Evolutionary conservation across 805 yeast genomes (phyloP).

Genomic region (Dipodascus albidus): DNA sequence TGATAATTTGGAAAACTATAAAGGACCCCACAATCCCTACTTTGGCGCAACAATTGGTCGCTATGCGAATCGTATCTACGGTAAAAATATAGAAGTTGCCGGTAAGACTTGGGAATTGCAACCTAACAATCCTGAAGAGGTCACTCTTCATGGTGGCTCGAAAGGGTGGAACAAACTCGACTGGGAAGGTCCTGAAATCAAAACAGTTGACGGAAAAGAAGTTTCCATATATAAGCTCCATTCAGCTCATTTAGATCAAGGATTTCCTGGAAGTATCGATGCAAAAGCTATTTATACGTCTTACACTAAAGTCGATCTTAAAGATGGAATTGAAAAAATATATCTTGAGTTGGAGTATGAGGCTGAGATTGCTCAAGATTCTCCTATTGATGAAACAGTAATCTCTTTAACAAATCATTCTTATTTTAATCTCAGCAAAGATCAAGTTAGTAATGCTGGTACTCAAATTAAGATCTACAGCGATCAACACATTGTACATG

Average conservation of each 20-base stretch:
- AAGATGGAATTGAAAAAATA: slow-evolving; percentile 16
- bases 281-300: slow-evolving; percentile 37
- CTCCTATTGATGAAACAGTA: slow-evolving; percentile 34
- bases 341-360: slow-evolving; percentile 39
- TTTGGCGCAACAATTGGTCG: slow-evolving; percentile 60
- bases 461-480: slow-evolving; percentile 31
- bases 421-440: slow-evolving; percentile 38
- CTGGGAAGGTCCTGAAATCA: slow-evolving; percentile 43
- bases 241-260: slow-evolving; percentile 39
- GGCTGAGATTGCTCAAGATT: slow-evolving; percentile 26
- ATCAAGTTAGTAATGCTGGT: slow-evolving; percentile 26
- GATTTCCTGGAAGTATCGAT: slow-evolving; percentile 49
- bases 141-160: slow-evolving; percentile 44
- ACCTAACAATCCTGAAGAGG: slow-evolving; percentile 31
- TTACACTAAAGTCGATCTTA: slow-evolving; percentile 17
- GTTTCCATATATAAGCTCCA: slow-evolving; percentile 27
- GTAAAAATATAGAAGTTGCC: slow-evolving; percentile 32
- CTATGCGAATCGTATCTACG: slow-evolving; percentile 46
- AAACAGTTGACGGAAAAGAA: slow-evolving; percentile 21
- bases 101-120: slow-evolving; percentile 33
- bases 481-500: slow-evolving; percentile 33
- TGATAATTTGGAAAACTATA: slow-evolving; percentile 16
- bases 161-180: slow-evolving; percentile 39
- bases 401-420: slow-evolving; percentile 53
- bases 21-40: slow-evolving; percentile 32